Evolutionary conservation across 805 yeast genomes (phyloP), one percentile per base, ranked within the genome.

Genomic region (Kluyveromyces nonfermentans): DNA sequence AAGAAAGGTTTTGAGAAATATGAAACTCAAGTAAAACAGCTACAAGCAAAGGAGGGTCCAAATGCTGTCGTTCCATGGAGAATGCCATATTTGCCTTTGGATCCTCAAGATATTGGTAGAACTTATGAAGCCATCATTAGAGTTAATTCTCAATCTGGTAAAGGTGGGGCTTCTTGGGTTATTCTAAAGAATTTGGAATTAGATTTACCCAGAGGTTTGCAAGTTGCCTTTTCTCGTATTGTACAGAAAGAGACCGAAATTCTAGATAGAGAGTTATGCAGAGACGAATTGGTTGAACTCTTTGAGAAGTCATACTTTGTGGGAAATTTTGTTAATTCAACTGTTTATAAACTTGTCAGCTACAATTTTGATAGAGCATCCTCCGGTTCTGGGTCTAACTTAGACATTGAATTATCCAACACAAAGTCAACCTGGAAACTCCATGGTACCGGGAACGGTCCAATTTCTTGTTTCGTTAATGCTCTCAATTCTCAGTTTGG

Each of bases 121-220:
- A 82, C 82, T n/a, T 85, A 85, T 67, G 95, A 85, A 65, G 93
- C 94, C n/a, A 84, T 85, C 44, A 85, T 85, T 54, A 77, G 95
- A 59, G 93, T 85, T 61, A 85, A 85, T 65, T 84, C 93, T 10
- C 94, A 85, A 66, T 77, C 85, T 20, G 95, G 95, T 49, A 85
- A 85, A 66, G 94, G 94, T 56, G 94, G 94, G 52, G 83, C 90
- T 9, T 85, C 94, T 5, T 85, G 94, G 93, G 81, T 85, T 51
- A 82, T 85, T 57, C 70, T 85, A 58, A 73, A 85, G 51, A 74
- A 76, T 51, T 72, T 85, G 62, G 90, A 82, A 55, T 74, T 85
- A 46, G 94, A 85, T 60, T 73, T 85, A 53, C 95, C 95, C 35
- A 76, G 90, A 61, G 83, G 82, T 33, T 69, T 85, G 57, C 94